Evolutionary conservation across 495 filamentous ascomycete genomes (phyloP).

Genomic region (Schizothecium vesticola): DNA sequence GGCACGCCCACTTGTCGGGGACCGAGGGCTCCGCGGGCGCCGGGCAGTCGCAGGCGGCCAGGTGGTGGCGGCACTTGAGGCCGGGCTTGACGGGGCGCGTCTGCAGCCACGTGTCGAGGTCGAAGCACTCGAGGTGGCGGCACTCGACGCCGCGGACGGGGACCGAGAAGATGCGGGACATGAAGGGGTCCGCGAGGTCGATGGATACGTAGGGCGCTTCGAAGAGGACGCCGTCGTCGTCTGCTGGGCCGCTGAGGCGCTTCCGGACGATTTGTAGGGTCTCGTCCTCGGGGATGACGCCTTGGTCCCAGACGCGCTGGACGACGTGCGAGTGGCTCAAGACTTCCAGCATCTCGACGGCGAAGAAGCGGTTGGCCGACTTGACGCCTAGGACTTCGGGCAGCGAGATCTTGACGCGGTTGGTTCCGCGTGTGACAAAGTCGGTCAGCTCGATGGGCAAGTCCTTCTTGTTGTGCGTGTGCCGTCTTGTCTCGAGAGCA

Average conservation of each 20-base stretch:
- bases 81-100: constrained; percentile 50
- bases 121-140: constrained; percentile 79
- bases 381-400: constrained; percentile 37
- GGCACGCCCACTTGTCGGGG: constrained; percentile 77
- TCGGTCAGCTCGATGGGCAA: constrained; percentile 67
- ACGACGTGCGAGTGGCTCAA: constrained; percentile 47
- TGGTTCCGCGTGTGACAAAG: constrained; percentile 47
- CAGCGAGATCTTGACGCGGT: constrained; percentile 53
- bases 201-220: constrained; percentile 60
- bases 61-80: constrained; percentile 25
- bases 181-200: constrained; percentile 72
- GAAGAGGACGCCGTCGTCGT: constrained; percentile 66
- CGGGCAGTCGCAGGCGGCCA: constrained; percentile 27
- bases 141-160: constrained; percentile 60
- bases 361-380: constrained; percentile 46
- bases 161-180: constrained; percentile 57
- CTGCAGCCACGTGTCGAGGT: constrained; percentile 71
- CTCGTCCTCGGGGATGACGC: constrained; percentile 28
- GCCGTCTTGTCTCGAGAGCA: constrained; percentile 56
- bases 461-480: constrained; percentile 67
- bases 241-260: constrained; percentile 35
- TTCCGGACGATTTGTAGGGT: constrained; percentile 47
- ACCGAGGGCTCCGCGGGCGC: constrained; percentile 43
- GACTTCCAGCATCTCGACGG: constrained; percentile 57
- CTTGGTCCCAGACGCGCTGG: constrained; percentile 29